Evolutionary conservation across 345 rosid genomes (phyloP), one percentile per base, ranked within the genome.

Genomic region (Abelmoschus esculentus): DNA sequence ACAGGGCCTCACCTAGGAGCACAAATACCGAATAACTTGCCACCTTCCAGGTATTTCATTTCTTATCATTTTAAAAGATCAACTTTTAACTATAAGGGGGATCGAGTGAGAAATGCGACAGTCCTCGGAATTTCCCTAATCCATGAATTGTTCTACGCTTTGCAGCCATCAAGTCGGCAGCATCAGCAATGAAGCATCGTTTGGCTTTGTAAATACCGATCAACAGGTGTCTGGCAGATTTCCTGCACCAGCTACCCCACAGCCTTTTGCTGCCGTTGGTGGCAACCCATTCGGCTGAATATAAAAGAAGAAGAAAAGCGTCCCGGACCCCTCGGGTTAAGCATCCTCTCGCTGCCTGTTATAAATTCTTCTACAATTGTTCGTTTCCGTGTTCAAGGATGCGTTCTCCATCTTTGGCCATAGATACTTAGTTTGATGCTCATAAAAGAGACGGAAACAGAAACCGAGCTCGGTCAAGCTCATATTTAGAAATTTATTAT

Each of bases 241-340:
- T 44, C 61, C 84, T 4, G 82, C 80, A 22, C 73, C 86, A 22
- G 26, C 83, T 53, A 3, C 83, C 26, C 70, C 72, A 2, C 81
- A 73, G 36, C 82, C 87, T 44, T 83, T 74, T 70, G 59, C 95
- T 22, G 81, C 87, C n/a, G 77, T 71, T n/a, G 85, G 96, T 61
- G 88, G 90, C 28, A 89, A 84, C 79, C 90, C 96, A 18, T 86
- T 86, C 71, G 92, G 89, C 55, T 89, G 77, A 84, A 71, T 11
- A 19, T 17, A 28, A 61, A 42, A 73, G 56, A 66, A 52, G 19
- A 13, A 4, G 8, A 52, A 63, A 50, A 70, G 22, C 42, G 18
- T 69, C 75, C 36, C 36, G 29, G 46, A 63, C 28, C 60, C 69
- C 6, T 22, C 1, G 53, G 49, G 52, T 19, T 69, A 70, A 74